These are phyloP conservation scores for Calycina marina DNA, from an alignment of 2,329 filamentous ascomycete species.

Conservation along the genomic window DNA sequence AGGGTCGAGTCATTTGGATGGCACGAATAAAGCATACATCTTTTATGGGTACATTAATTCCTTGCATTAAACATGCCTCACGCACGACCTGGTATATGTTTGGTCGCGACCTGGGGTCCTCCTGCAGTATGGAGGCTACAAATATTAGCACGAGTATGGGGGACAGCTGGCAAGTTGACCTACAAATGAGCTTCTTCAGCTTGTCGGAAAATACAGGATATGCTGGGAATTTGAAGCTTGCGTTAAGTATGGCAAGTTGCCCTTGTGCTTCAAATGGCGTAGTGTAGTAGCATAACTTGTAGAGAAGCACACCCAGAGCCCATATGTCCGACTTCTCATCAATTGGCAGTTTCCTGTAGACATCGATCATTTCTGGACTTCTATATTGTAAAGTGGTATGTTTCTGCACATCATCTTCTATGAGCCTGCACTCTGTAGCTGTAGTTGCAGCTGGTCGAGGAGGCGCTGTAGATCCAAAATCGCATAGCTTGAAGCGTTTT, in stretches of 20 bases:
- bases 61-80: conserved; percentile 80
- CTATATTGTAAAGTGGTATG: conserved; percentile 96
- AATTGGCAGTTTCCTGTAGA: conserved; percentile 90
- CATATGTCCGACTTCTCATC: conserved; percentile 97
- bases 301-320: conserved; percentile 86
- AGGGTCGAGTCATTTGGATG: conserved; percentile 3
- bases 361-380: conserved; percentile 97
- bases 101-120: conserved; percentile 60
- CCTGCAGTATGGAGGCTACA: conserved; percentile 75
- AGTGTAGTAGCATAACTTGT: conserved; percentile 98
- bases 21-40: conserved; percentile 50
- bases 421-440: conserved; percentile 73
- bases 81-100: conserved; percentile 89
- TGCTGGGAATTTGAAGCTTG: conserved; percentile 78
- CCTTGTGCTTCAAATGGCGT: conserved; percentile 97
- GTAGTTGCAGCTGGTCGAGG: conserved; percentile 76
- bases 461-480: conserved; percentile 85
- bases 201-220: conserved; percentile 84
- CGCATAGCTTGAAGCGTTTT: conserved; percentile 85
- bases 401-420: conserved; percentile 93
- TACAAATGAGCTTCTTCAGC: conserved; percentile 81
- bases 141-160: conserved; percentile 7
- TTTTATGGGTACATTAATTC: conserved; percentile 71
- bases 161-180: conserved; percentile 16
- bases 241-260: conserved; percentile 92